A percentile compares a stretch with the other conserved stretches of the same genome.
Conservation (phyloP, 1,284 basidiomycete species). For the Meripilus lineatus region DNA sequence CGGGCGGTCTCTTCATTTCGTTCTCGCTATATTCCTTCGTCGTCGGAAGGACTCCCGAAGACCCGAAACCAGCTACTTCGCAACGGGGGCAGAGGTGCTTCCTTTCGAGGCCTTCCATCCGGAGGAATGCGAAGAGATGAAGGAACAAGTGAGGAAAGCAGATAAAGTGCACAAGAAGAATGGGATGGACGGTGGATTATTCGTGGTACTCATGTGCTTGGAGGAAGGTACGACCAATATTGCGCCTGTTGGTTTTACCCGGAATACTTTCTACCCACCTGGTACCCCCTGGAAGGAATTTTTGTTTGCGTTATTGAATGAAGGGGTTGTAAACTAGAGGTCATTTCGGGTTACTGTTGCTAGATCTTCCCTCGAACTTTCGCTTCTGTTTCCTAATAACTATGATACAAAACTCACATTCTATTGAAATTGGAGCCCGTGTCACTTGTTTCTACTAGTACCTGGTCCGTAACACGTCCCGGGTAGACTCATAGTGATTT, state of each 20-base stretch:
- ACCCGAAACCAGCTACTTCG: slow-evolving; percentile 20
- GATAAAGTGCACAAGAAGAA: slow-evolving; percentile 12
- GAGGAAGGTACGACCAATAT: slow-evolving; percentile 15
- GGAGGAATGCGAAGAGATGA: slow-evolving; percentile 16
- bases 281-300: slow-evolving; percentile 16
- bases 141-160: slow-evolving; percentile 14
- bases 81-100: slow-evolving; percentile 15
- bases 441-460: too few species aligned
- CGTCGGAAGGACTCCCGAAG: too few species aligned
- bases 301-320: slow-evolving; percentile 16
- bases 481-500: too few species aligned
- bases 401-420: too few species aligned
- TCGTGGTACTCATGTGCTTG: slow-evolving; percentile 15
- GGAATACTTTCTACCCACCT: slow-evolving; percentile 8
- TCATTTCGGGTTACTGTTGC: too few species aligned
- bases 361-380: too few species aligned
- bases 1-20: slow-evolving; percentile 11
- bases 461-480: too few species aligned
- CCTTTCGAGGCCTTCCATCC: slow-evolving; percentile 10
- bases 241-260: slow-evolving; percentile 18
- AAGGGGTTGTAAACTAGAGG: too few species aligned
- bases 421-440: too few species aligned
- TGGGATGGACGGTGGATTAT: slow-evolving; percentile 13
- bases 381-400: too few species aligned
- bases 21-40: slow-evolving; percentile 16